These are phyloP conservation scores for Pholiota adiposa DNA, from an alignment of 1,284 basidiomycete genomes.

Conservation along the genomic window DNA sequence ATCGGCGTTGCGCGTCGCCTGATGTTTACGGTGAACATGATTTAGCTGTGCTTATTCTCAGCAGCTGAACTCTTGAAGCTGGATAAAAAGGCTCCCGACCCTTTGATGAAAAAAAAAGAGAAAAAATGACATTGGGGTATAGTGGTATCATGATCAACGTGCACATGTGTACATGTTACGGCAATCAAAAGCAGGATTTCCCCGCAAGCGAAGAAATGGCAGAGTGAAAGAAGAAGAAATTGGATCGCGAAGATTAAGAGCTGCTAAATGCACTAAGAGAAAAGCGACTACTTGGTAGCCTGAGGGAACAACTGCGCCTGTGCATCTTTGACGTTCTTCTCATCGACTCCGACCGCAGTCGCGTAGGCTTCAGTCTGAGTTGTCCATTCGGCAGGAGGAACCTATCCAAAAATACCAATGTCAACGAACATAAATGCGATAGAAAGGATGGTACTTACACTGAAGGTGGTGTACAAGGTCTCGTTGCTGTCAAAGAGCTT, in stretches of 20 bases:
- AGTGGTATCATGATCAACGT: neutral
- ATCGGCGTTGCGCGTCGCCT: no score
- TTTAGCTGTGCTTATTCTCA: no score
- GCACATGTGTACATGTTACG: neutral
- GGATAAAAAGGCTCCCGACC: no score
- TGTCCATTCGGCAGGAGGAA: conserved; percentile 9
- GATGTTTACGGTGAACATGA: no score
- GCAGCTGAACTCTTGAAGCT: no score
- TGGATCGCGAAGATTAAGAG: no score
- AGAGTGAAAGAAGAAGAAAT: neutral
- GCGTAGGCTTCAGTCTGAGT: conserved; percentile 7
- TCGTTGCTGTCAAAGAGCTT: neutral
- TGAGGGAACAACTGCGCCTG: neutral
- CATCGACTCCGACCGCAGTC: conserved; percentile 11
- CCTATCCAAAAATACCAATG: conserved; percentile 1
- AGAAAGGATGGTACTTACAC: neutral
- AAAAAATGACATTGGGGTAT: neutral
- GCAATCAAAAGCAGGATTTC: neutral
- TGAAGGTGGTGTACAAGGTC: conserved; percentile 4
- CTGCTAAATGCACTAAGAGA: neutral
- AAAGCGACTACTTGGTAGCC: neutral
- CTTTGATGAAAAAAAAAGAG: neutral
- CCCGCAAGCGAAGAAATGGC: neutral
- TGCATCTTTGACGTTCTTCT: conserved; percentile 16
- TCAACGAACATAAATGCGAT: neutral